These are phyloP conservation scores for Lichtheimia ornata DNA, from an alignment of 371 early-diverging fungal species.

Conservation along the genomic window DNA sequence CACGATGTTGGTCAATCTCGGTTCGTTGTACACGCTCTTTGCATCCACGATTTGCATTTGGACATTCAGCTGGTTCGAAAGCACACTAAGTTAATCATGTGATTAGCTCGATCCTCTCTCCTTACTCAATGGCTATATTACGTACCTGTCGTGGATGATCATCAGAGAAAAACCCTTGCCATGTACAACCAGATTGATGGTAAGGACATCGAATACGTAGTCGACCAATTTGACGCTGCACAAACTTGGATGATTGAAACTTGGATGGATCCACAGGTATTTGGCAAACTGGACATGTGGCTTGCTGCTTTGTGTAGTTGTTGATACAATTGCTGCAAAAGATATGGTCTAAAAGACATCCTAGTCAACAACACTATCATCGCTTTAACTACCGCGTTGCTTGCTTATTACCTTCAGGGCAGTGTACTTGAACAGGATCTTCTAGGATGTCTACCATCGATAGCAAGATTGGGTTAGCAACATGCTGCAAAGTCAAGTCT, in stretches of 20 bases:
- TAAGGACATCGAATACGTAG: constrained; percentile 39
- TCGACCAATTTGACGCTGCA: constrained; percentile 43
- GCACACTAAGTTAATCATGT: constrained; percentile 27
- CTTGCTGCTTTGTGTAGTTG: constrained; percentile 31
- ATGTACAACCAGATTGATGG: constrained; percentile 39
- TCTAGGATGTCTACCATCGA: constrained; percentile 40
- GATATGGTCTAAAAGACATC: constrained; percentile 40
- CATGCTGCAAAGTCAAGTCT: not conserved
- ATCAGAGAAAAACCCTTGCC: constrained; percentile 44
- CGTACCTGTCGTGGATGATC: constrained; percentile 35
- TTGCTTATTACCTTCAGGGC: constrained; percentile 49
- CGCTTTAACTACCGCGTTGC: not conserved
- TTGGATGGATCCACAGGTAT: constrained; percentile 25
- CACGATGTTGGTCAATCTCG: constrained; percentile 29
- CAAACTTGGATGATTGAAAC: constrained; percentile 51
- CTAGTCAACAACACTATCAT: not conserved
- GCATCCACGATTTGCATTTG: constrained; percentile 43
- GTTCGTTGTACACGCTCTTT: constrained; percentile 19
- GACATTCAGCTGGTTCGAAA: constrained; percentile 30
- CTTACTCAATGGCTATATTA: not conserved
- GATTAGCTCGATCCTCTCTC: not conserved
- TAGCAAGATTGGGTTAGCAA: not conserved
- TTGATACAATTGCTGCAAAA: constrained; percentile 46
- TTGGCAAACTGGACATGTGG: constrained; percentile 28
- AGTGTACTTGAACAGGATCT: constrained; percentile 53